Base-by-base conservation (phyloP, 441 rosid species). In the Aleurites moluccanus region DNA sequence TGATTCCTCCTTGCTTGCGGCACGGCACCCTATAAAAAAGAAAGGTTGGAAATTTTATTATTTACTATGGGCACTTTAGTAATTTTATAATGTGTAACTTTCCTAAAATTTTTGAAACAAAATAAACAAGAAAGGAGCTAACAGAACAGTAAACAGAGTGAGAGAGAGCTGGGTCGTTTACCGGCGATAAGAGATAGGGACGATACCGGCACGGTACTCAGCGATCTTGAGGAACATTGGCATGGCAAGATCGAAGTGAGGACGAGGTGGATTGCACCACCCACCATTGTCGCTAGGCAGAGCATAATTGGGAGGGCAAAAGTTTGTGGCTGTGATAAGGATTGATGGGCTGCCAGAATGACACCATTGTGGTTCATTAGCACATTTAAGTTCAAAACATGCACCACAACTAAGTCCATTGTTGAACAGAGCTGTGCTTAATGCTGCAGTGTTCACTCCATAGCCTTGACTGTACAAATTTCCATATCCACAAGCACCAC, bases 251-350 rank as follows among this genome's bases (percentile, higher is more conserved):
- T 93, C 98, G 75, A 93, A 93, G 65, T 93, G 98, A 35, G 92
- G 78, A 13, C 92, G 89, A 63, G 98, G 98, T 47, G 98, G 98
- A 76, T 93, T 93, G 78, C 97, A 93, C 97, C 98, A 93, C 4
- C 98, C 98, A 10, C 98, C 97, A 74, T 90, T 81, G 83, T 93
- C 93, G 38, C 78, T 90, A 7, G 97, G 83, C 10, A 66, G 85
- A 38, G 92, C 98, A 10, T 67, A 88, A 69, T 91, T 93, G 0
- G 98, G 98, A 2, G 98, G 97, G 79, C 97, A 93, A 56, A 90
- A 93, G 76, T 93, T 93, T 60, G 97, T 93, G 25, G 98, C 97
- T 0, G 97, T 93, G 52, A 93, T 52, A 23, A 91, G 72, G 75
- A 93, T 92, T 0, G 97, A 93, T 27, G 98, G 97, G 75, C 85